A percentile compares a stretch with the other conserved stretches of the same genome.
Evolutionary conservation across 345 rosid species (phyloP).

Genomic region (Turnera subulata): DNA sequence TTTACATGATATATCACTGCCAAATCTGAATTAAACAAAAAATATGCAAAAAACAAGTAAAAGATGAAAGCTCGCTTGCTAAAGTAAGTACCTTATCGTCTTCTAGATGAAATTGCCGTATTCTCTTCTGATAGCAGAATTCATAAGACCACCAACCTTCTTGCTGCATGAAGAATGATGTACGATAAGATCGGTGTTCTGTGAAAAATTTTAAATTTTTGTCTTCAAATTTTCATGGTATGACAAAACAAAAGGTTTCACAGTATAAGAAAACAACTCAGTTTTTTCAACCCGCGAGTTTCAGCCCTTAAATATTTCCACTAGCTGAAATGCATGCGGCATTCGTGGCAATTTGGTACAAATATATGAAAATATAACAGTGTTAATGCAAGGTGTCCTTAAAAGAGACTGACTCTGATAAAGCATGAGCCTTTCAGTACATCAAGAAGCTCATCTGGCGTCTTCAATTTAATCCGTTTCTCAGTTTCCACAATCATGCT

Average conservation of each 20-base stretch:
- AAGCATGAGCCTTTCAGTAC: slow-evolving; percentile 56
- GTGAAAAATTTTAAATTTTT: no score
- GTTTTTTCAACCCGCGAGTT: not conserved
- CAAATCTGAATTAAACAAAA: no score
- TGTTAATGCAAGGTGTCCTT: not conserved
- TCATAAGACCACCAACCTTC: slow-evolving; percentile 99
- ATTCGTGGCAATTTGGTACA: not conserved
- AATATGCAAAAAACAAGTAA: not conserved
- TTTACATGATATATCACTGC: no score
- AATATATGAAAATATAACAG: not conserved
- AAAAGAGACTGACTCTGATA: slow-evolving; percentile 42
- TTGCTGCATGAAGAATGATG: slow-evolving; percentile 50
- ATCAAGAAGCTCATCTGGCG: slow-evolving; percentile 88
- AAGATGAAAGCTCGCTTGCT: not conserved
- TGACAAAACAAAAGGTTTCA: not conserved
- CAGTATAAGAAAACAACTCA: no score
- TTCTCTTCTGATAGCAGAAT: slow-evolving; percentile 58
- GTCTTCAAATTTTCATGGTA: not conserved
- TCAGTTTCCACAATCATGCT: slow-evolving; percentile 79
- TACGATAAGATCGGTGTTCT: not conserved
- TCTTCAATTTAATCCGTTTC: slow-evolving; percentile 64
- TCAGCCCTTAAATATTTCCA: not conserved
- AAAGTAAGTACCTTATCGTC: slow-evolving; percentile 48
- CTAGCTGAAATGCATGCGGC: not conserved
- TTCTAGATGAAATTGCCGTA: slow-evolving; percentile 71